These are phyloP conservation scores for Nakazawaea sp. DNA, from an alignment of 805 yeast genomes.

Conservation along the genomic window DNA sequence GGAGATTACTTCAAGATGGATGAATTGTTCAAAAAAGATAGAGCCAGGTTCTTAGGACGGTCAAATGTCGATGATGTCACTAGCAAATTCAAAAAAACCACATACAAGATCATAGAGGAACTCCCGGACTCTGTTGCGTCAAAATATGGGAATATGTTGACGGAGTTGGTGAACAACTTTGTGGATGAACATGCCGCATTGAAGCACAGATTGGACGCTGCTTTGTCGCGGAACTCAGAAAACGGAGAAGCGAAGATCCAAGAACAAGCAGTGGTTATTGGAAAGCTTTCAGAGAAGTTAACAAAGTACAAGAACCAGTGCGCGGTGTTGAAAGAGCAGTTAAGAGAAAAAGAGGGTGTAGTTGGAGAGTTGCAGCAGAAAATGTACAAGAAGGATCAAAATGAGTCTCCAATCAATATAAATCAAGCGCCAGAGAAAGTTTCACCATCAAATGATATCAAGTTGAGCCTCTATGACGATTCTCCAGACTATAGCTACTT, in stretches of 20 bases:
- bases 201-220: constrained; percentile 6
- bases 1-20: constrained; percentile 7
- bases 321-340: not conserved
- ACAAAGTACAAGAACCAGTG: constrained; percentile 1
- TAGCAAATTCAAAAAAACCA: constrained; percentile 1
- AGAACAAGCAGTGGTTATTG: constrained; percentile 2
- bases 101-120: constrained; percentile 9
- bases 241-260: not conserved
- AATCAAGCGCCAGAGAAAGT: too few species aligned
- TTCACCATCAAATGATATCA: too few species aligned
- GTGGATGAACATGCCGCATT: constrained; percentile 7
- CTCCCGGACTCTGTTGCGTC: constrained; percentile 8
- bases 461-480: not conserved
- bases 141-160: constrained; percentile 8
- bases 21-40: constrained; percentile 9
- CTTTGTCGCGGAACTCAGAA: not conserved
- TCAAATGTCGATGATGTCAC: constrained; percentile 3
- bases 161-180: constrained; percentile 1
- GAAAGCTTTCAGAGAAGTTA: constrained; percentile 8
- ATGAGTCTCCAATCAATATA: too few species aligned
- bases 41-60: constrained; percentile 1
- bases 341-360: not conserved
- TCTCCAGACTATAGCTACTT: not conserved
- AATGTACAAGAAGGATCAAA: not conserved
- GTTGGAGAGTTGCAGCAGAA: not conserved